Base-by-base conservation (phyloP, 371 early-diverging fungal species). In the Mortierella sp. region DNA sequence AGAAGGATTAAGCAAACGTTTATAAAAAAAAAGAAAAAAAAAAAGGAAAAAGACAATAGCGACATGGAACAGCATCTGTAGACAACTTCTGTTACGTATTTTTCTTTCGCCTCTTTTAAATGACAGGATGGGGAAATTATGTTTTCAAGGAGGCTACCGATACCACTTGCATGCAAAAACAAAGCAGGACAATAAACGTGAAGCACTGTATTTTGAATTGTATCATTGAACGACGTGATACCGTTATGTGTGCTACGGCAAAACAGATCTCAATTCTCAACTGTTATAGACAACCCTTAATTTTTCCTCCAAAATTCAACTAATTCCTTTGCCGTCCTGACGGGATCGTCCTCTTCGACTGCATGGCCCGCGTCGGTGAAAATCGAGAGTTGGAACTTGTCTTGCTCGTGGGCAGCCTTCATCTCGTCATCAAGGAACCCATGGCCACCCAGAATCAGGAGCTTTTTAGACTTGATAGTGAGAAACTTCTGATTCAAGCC, bases 351-450 rank as follows among this genome's bases (percentile, higher is more conserved):
- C 75, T 98, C 97, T 75, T 97, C 95, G 36, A 98, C 85, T 33
- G 89, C 90, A 74, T 98, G 98, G 2, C 97, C 97, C 8, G 91
- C 88, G 0, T 93, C 92, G 0, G 91, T 90, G 50, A 94, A 87
- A 1, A 96, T 86, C 36, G 87, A 84, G 43, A 97, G 70, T 81
- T 97, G 96, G 76, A 96, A 98, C 84, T 91, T 92, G 24, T 88
- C 89, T 84, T 97, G 96, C 95, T 97, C 96, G 74, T 96, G 95
- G 0, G 92, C 97, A 78, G 95, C 94, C 59, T 90, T 94, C 58
- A 97, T 84, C 15, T 92, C 86, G 69, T 93, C 96, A 72, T 97
- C 98, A 58, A 97, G 76, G 16, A 95, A 87, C 77, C 96, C 95
- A 0, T 96, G 90, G 0, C 92, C 93, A 9, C 96, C 97, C 1